Conservation (phyloP, 2,329 filamentous ascomycete genomes). For the Claviceps fusiformis region DNA sequence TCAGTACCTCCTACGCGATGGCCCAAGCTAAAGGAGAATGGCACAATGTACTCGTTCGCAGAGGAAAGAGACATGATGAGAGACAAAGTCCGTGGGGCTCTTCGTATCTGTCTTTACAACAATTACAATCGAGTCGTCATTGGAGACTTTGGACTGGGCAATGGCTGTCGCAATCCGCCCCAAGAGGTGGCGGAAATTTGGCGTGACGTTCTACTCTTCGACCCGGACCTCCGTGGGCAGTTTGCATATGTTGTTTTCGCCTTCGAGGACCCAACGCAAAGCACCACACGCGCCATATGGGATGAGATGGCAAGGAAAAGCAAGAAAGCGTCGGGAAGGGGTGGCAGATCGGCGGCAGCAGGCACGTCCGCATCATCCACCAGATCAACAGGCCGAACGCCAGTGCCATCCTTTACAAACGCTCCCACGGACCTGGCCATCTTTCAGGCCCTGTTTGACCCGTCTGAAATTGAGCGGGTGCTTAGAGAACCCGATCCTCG, state of each 20-base stretch:
- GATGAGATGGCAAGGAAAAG: conserved; percentile 43
- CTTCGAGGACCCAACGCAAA: conserved; percentile 44
- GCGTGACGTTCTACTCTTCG: conserved; percentile 50
- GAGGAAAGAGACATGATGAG: conserved; percentile 58
- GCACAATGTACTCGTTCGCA: conserved; percentile 57
- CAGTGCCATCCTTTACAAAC: conserved; percentile 2
- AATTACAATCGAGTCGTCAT: conserved; percentile 44
- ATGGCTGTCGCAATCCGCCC: conserved; percentile 50
- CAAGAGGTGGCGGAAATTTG: conserved; percentile 52
- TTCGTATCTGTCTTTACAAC: conserved; percentile 54
- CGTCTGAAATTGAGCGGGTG: conserved; percentile 34
- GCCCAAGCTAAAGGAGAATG: conserved; percentile 56
- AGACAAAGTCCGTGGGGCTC: conserved; percentile 57
- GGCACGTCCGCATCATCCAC: conserved; percentile 13
- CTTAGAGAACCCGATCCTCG: conserved; percentile 39
- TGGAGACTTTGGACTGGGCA: conserved; percentile 52
- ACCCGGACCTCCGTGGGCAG: conserved; percentile 47
- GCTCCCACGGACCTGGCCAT: conserved; percentile 34
- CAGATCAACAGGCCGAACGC: conserved; percentile 8
- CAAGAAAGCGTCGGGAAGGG: conserved; percentile 19
- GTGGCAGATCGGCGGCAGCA: conserved; percentile 18
- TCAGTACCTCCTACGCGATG: conserved; percentile 59
- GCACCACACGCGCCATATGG: conserved; percentile 37
- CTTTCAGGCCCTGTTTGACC: conserved; percentile 39
- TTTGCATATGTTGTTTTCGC: conserved; percentile 50